Conservation (phyloP, 176 grass and related monocot genomes). For the Puya raimondii region DNA sequence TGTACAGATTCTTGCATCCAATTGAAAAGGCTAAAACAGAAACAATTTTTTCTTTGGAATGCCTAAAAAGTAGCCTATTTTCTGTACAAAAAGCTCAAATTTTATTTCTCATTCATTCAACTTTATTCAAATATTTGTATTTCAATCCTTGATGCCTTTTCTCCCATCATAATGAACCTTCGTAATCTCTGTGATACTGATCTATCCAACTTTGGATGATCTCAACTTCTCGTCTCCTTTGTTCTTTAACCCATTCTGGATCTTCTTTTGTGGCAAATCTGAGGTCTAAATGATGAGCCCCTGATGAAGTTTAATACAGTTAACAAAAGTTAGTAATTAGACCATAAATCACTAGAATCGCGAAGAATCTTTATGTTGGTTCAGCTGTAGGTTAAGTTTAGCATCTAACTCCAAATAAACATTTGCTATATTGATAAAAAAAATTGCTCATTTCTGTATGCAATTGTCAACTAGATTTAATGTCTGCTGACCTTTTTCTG, state of each 20-base stretch:
- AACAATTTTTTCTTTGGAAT: neutral
- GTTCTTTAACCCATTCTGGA: constrained; percentile 64
- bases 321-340: neutral
- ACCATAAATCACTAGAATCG: neutral
- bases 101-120: constrained; percentile 7
- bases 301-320: constrained; percentile 28
- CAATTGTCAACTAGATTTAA: neutral
- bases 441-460: neutral
- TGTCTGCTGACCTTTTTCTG: constrained; percentile 52
- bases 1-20: too few species aligned
- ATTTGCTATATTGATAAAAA: constrained; percentile 5
- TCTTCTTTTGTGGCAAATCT: constrained; percentile 65
- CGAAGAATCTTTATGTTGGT: neutral
- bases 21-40: neutral
- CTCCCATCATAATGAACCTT: constrained; percentile 23
- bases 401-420: neutral
- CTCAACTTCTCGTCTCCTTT: constrained; percentile 64
- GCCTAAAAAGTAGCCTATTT: neutral
- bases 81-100: constrained; percentile 11
- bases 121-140: neutral
- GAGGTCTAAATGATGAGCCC: constrained; percentile 84
- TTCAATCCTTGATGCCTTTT: neutral
- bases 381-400: constrained; percentile 3
- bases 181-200: constrained; percentile 59
- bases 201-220: constrained; percentile 76